phyloP scores from a whole-genome alignment of 164 flowering plant species.

The Vitis riparia region DNA sequence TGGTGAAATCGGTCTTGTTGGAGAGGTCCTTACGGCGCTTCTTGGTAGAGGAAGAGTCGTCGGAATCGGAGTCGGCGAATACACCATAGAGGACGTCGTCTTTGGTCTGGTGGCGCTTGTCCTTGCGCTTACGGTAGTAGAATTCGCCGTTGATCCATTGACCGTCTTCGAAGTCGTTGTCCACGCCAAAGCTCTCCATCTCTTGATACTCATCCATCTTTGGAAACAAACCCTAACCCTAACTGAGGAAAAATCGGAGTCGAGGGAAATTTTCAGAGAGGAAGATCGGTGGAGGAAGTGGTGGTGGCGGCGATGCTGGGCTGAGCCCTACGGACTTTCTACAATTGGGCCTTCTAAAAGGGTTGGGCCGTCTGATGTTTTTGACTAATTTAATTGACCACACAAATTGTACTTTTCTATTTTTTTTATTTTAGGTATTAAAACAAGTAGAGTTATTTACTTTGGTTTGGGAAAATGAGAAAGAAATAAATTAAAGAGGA shows the following conservation, averaged over 20 bases:
- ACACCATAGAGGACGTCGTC: conserved; percentile 79
- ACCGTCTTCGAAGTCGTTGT: conserved; percentile 83
- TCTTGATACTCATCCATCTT: conserved; percentile 77
- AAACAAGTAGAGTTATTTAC: no score
- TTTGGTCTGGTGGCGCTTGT: conserved; percentile 62
- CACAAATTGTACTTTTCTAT: no score
- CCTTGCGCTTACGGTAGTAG: conserved; percentile 58
- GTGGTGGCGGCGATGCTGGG: neutral
- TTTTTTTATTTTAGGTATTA: no score
- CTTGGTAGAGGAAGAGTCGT: conserved; percentile 32
- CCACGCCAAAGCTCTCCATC: conserved; percentile 77
- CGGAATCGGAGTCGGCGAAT: conserved; percentile 57
- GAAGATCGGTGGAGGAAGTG: neutral
- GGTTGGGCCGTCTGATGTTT: no score
- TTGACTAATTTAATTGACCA: no score
- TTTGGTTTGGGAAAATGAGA: no score
- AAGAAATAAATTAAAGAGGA: no score
- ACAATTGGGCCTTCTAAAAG: no score
- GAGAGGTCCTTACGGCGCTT: conserved; percentile 47
- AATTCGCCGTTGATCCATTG: conserved; percentile 85
- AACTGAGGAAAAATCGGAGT: no score
- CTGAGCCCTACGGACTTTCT: no score
- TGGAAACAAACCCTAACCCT: neutral
- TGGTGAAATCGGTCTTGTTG: conserved; percentile 51
- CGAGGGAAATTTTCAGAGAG: no score